phyloP scores from a whole-genome alignment of 140 eudicot genomes.

The Stevia rebaudiana region DNA sequence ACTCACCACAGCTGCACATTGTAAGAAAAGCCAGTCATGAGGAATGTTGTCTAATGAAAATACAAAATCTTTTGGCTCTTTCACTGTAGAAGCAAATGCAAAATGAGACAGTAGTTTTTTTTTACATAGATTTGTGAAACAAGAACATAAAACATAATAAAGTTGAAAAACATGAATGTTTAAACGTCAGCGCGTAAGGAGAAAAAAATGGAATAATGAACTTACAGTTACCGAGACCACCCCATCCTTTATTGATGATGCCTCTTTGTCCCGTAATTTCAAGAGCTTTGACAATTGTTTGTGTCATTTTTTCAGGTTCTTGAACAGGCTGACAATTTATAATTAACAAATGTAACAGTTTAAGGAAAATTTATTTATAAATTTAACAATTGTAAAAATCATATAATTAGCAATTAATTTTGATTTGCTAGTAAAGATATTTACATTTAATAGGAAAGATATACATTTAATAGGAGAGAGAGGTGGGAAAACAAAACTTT shows the following conservation, averaged over 20 bases:
- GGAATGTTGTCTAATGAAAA: slow-evolving; percentile 82
- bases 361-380: too few relatives aligned
- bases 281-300: slow-evolving; percentile 83
- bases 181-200: not conserved
- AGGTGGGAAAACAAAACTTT: too few relatives aligned
- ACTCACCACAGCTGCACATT: slow-evolving; percentile 93
- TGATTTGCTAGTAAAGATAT: too few relatives aligned
- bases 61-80: slow-evolving; percentile 72
- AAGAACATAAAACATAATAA: not conserved
- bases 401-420: too few relatives aligned
- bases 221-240: slow-evolving; percentile 96
- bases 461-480: too few relatives aligned
- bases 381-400: too few relatives aligned
- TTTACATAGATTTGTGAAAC: not conserved
- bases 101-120: not conserved
- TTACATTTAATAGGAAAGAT: too few relatives aligned
- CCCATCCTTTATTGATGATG: slow-evolving; percentile 97
- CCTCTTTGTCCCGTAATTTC: slow-evolving; percentile 91
- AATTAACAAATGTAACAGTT: too few relatives aligned
- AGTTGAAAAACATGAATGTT: not conserved
- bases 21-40: slow-evolving; percentile 98
- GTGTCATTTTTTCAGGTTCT: slow-evolving; percentile 88
- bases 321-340: slow-evolving; percentile 73
- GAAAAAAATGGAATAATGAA: slow-evolving; percentile 15
- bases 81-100: slow-evolving; percentile 47